These are phyloP conservation scores for Sanghuangporus baumii DNA, from an alignment of 1,284 basidiomycete species.

Conservation along the genomic window DNA sequence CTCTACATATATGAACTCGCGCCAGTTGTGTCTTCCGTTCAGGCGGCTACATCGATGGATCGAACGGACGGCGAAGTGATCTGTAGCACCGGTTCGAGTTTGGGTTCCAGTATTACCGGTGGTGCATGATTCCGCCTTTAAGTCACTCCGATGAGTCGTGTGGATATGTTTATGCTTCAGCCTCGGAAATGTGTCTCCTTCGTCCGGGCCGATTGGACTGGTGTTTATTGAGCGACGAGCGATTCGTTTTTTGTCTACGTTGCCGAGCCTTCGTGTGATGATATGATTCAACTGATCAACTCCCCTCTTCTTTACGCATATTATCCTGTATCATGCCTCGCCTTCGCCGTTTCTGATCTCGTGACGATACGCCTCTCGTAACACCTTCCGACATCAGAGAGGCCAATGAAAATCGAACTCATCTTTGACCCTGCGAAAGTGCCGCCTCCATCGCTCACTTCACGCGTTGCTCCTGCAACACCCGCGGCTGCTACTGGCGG, in stretches of 20 bases:
- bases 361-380: not conserved
- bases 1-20: not conserved
- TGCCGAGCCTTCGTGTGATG: slow-evolving; percentile 29
- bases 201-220: not conserved
- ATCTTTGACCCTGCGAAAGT: slow-evolving; percentile 79
- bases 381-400: slow-evolving; percentile 52
- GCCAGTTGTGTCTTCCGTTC: not conserved
- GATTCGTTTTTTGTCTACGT: slow-evolving; percentile 5
- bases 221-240: not conserved
- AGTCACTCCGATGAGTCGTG: not conserved
- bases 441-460: slow-evolving; percentile 62
- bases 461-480: slow-evolving; percentile 63
- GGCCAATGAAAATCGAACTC: slow-evolving; percentile 98
- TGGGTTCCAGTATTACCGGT: not conserved
- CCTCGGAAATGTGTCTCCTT: not conserved
- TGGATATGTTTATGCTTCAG: not conserved
- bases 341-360: not conserved
- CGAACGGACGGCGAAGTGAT: not conserved
- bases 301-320: slow-evolving; percentile 27
- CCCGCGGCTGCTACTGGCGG: slow-evolving; percentile 28
- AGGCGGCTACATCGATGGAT: not conserved
- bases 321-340: not conserved
- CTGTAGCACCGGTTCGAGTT: not conserved
- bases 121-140: too few relatives aligned
- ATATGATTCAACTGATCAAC: slow-evolving; percentile 60